Conservation (phyloP, 2,329 filamentous ascomycete genomes). For the Ilyonectria mors-panacis region DNA sequence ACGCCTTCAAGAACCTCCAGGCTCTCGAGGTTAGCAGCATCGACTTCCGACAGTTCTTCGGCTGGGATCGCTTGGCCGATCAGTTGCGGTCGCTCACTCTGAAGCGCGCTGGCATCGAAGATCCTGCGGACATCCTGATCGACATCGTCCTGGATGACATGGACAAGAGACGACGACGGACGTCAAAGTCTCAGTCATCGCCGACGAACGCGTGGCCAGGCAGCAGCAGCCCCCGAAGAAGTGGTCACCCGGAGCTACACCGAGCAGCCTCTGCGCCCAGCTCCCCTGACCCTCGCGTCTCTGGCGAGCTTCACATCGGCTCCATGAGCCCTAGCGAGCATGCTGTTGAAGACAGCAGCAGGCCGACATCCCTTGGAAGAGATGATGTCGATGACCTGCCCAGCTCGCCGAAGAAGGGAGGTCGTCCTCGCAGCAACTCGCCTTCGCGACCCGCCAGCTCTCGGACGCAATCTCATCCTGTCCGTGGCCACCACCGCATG, state of each 20-base stretch:
- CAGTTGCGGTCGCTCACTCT: conserved; percentile 91
- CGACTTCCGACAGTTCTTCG: conserved; percentile 96
- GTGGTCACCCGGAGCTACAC: conserved; percentile 74
- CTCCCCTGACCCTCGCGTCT: conserved; percentile 67
- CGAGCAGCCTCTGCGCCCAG: conserved; percentile 79
- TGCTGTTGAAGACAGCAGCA: conserved; percentile 59
- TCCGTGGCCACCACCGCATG: conserved; percentile 80
- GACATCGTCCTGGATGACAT: conserved; percentile 97
- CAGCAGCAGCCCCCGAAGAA: conserved; percentile 71
- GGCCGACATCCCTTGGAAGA: conserved; percentile 60
- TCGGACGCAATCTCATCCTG: conserved; percentile 78
- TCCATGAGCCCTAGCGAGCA: conserved; percentile 71
- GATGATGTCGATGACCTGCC: conserved; percentile 64
- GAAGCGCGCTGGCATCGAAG: conserved; percentile 89
- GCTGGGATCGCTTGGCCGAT: conserved; percentile 95
- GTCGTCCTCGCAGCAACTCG: conserved; percentile 82
- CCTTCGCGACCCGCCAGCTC: conserved; percentile 83
- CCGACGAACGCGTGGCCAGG: conserved; percentile 80
- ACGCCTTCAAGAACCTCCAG: conserved; percentile 97
- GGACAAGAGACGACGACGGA: conserved; percentile 89
- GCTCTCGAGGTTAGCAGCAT: conserved; percentile 94
- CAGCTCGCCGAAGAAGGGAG: conserved; percentile 60
- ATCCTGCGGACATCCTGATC: conserved; percentile 90
- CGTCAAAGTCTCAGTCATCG: conserved; percentile 87
- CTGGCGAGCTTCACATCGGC: conserved; percentile 69